Evolutionary conservation across 2,329 filamentous ascomycete genomes (phyloP), one percentile per base, ranked within the genome.

Genomic region (Colletotrichum graminicola): DNA sequence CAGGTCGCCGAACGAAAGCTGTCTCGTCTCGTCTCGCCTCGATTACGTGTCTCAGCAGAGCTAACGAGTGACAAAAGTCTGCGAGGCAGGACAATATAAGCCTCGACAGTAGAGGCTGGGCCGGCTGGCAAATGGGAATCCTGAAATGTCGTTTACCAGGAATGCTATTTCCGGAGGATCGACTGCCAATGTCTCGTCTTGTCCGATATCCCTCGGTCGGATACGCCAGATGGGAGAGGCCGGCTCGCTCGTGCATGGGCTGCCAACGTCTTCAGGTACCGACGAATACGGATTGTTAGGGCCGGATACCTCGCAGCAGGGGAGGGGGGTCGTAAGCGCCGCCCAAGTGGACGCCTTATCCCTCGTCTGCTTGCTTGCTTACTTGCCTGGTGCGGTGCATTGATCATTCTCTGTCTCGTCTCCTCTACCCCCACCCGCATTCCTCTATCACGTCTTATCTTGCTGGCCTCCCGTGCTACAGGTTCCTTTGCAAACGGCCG

Each of bases 371-470:
- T 54, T 45, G 62, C 43, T 4, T 45, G 43, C 43, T 4, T 45
- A 45, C 41, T 36, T 45, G 49, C 12, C 64, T 71, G 59, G 68
- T 49, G 68, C 36, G 47, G 36, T 52, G 68, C 65, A 55, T 68
- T 68, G 68, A 60, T 60, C 65, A 34, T 55, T 71, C 65, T 68
- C 68, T 60, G 68, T 71, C 68, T 71, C 68, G 65, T 63, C 68
- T 71, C 54, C 45, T 63, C 57, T 41, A 2, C 29, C 43, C 59
- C 68, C 55, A 59, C 65, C 68, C 68, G 68, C 68, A 71, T 68
- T 68, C 64, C 68, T 71, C 68, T 71, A 71, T 71, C 68, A 71
- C 68, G 68, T 68, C 68, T 71, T 71, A 71, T 71, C 68, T 71
- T 54, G 68, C 65, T 68, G 64, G 59, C 65, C 60, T 68, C 68